A percentile compares a stretch with the other conserved stretches of the same genome.
Evolutionary conservation across 2,329 filamentous ascomycete genomes (phyloP).

Genomic region (Fusarium sp.): DNA sequence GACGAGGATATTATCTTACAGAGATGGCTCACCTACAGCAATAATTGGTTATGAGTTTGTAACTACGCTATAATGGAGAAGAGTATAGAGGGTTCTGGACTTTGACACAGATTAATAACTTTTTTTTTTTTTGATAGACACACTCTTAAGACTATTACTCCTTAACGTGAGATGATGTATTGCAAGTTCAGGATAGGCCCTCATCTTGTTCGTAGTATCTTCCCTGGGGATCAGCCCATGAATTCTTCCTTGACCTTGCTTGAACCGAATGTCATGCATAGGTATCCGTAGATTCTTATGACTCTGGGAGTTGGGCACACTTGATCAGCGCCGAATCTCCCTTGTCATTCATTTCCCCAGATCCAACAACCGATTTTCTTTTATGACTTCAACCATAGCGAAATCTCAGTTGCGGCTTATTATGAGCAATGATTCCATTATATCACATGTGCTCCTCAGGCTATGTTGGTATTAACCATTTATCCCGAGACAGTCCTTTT

Average conservation of each 20-base stretch:
- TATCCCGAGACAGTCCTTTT: slow-evolving; percentile 23
- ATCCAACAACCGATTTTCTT: background rate
- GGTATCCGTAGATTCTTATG: background rate
- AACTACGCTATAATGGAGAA: too few species aligned
- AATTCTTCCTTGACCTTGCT: background rate
- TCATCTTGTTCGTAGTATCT: background rate
- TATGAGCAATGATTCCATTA: background rate
- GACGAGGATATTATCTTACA: slow-evolving; percentile 12
- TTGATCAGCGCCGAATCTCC: slow-evolving; percentile 17
- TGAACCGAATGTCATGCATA: background rate
- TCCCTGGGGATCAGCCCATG: slow-evolving; percentile 2
- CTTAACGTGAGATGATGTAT: background rate
- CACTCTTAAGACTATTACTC: background rate
- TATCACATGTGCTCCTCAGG: background rate
- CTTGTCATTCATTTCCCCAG: slow-evolving; percentile 18
- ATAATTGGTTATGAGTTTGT: background rate
- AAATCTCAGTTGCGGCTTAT: background rate
- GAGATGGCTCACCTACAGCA: background rate
- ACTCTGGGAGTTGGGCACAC: background rate
- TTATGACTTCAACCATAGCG: background rate
- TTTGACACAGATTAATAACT: background rate
- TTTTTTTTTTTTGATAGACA: background rate
- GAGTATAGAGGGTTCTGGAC: background rate
- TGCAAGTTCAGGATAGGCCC: background rate
- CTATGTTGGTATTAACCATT: background rate